Percentiles rank a stretch among this genome's conserved stretches.
These are phyloP conservation scores for Xylaria polymorpha DNA, from an alignment of 2,329 filamentous ascomycete species.

Conservation along the genomic window DNA sequence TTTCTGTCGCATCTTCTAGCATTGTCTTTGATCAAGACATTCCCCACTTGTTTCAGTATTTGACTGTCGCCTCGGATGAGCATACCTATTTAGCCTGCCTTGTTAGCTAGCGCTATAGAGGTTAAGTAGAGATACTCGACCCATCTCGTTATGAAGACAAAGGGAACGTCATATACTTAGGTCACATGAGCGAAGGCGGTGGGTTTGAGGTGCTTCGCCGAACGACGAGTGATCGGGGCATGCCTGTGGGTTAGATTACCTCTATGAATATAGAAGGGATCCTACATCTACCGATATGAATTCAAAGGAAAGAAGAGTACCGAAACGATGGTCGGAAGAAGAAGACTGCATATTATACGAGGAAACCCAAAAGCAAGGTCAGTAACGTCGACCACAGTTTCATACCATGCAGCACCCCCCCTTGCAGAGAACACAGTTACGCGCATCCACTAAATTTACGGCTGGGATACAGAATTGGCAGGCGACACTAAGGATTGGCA, in stretches of 20 bases:
- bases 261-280: neutral
- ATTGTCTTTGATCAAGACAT: neutral
- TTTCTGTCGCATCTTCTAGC: neutral
- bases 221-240: neutral
- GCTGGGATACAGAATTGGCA: slow-evolving; percentile 2
- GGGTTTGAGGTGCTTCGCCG: neutral
- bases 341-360: slow-evolving; percentile 38
- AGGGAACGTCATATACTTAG: neutral
- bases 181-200: neutral
- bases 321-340: slow-evolving; percentile 40
- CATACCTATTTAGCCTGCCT: neutral
- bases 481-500: slow-evolving; percentile 34
- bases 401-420: neutral
- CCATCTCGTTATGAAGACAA: neutral
- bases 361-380: slow-evolving; percentile 38
- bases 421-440: neutral
- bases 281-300: slow-evolving; percentile 22
- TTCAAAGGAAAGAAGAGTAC: slow-evolving; percentile 27
- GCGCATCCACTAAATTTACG: slow-evolving; percentile 5
- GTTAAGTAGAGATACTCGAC: neutral
- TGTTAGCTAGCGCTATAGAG: neutral
- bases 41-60: neutral
- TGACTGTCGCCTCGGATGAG: neutral
- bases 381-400: neutral
- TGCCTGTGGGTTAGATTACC: neutral